Conservation (phyloP, 2,329 filamentous ascomycete genomes). For the Aspergillus alliaceus region DNA sequence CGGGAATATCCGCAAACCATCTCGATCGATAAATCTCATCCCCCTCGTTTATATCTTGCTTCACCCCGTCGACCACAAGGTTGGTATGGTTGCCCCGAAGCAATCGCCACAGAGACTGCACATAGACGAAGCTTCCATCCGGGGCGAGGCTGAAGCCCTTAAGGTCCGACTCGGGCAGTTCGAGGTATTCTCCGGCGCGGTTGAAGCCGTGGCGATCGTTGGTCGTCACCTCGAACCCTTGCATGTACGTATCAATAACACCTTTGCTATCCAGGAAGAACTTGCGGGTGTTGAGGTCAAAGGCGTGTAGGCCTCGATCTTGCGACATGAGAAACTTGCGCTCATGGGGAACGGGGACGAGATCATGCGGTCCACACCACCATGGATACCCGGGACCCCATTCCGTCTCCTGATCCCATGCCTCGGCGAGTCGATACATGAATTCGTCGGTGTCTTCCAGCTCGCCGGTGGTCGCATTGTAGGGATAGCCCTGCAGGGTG, state of each 20-base stretch:
- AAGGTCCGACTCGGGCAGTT: slow-evolving; percentile 23
- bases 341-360: slow-evolving; percentile 25
- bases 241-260: slow-evolving; percentile 20
- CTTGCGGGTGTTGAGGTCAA: slow-evolving; percentile 19
- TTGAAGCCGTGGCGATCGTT: slow-evolving; percentile 21
- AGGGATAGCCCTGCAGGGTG: slow-evolving; percentile 22
- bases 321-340: slow-evolving; percentile 24
- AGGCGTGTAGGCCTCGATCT: slow-evolving; percentile 21
- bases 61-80: slow-evolving; percentile 18
- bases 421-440: slow-evolving; percentile 13
- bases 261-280: slow-evolving; percentile 15
- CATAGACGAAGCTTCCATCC: slow-evolving; percentile 24
- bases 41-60: slow-evolving; percentile 19
- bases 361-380: slow-evolving; percentile 26
- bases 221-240: slow-evolving; percentile 25
- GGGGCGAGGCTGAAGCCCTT: slow-evolving; percentile 26
- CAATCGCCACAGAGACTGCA: slow-evolving; percentile 22
- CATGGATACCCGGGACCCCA: slow-evolving; percentile 24
- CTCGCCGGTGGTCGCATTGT: slow-evolving; percentile 17
- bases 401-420: slow-evolving; percentile 20
- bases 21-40: slow-evolving; percentile 28
- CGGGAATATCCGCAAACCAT: slow-evolving; percentile 24
- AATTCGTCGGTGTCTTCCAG: slow-evolving; percentile 14
- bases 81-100: slow-evolving; percentile 23
- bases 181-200: slow-evolving; percentile 16